These are phyloP conservation scores for Coccinonectria pachysandricola DNA, from an alignment of 2,329 filamentous ascomycete species.

Conservation along the genomic window DNA sequence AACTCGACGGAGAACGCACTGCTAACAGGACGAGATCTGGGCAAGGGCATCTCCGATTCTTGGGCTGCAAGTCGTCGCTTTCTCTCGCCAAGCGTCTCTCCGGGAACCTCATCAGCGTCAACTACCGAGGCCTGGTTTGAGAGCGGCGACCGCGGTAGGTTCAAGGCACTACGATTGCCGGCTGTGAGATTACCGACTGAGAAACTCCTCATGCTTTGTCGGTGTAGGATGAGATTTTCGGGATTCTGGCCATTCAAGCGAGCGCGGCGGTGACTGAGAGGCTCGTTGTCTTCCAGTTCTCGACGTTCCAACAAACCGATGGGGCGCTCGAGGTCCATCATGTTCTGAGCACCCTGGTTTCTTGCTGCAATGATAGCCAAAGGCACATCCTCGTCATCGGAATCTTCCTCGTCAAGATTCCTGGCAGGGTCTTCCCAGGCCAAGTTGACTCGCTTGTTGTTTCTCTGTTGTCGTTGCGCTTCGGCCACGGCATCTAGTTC, in stretches of 20 bases:
- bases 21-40: slow-evolving; percentile 48
- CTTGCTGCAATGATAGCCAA: slow-evolving; percentile 66
- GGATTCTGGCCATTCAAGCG: slow-evolving; percentile 58
- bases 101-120: slow-evolving; percentile 46
- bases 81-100: slow-evolving; percentile 56
- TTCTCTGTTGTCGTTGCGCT: slow-evolving; percentile 64
- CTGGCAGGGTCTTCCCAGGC: slow-evolving; percentile 73
- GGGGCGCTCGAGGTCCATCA: slow-evolving; percentile 51
- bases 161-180: too few relatives aligned
- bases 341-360: slow-evolving; percentile 39
- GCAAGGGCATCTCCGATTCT: slow-evolving; percentile 36
- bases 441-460: slow-evolving; percentile 67
- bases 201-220: slow-evolving; percentile 35
- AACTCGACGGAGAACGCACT: slow-evolving; percentile 59
- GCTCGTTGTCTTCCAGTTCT: slow-evolving; percentile 86
- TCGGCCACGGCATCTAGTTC: slow-evolving; percentile 87
- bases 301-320: slow-evolving; percentile 69
- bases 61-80: slow-evolving; percentile 53
- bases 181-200: slow-evolving; percentile 17
- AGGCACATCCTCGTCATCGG: slow-evolving; percentile 76
- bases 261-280: slow-evolving; percentile 65
- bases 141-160: slow-evolving; percentile 10
- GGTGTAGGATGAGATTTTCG: slow-evolving; percentile 27
- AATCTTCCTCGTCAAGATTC: slow-evolving; percentile 32
- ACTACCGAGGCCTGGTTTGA: slow-evolving; percentile 19